Evolutionary conservation across 805 yeast species (phyloP), one percentile per base, ranked within the genome.

Genomic region (Starmerella tilneyi): DNA sequence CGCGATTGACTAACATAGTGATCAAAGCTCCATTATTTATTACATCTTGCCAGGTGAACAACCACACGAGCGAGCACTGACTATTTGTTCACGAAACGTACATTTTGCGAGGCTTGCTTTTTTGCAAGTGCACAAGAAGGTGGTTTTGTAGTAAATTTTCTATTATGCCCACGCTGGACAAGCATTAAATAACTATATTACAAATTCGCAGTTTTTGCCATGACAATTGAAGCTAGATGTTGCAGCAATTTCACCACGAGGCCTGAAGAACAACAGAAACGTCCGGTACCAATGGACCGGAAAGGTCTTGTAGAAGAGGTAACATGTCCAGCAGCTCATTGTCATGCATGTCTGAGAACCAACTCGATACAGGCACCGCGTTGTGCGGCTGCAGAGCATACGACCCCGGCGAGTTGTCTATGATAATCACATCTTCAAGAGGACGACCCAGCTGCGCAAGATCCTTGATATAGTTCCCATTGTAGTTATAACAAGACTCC

Each of bases 321-420:
- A 92, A 67, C 64, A 92, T 76, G 64, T 92, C 99, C 50, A 84
- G 64, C 57, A 92, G 71, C 70, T 92, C 99, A 62, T 88, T 88
- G 63, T 92, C 99, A 63, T 92, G 98, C 23, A 92, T 78, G 65
- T 92, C 99, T 54, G 95, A 84, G 70, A 92, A 92, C 99, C 99
- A 92, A 62, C 92, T 80, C 54, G 95, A 84, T 23, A 92, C 84
- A 20, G 99, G 99, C 23, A 92, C 81, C 8, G 97, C 94, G 67
- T 92, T 96, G 63, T 85, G 94, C 17, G 98, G 99, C 61, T 92
- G 97, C 71, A 92, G 84, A 46, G 89, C 79, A 64, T 92, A 92
- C n/a, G 96, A 84, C 3, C 97, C 95, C 1, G 99, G 97, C 2
- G 97, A 88, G 64, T 92, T 92, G 68, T 92, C 99, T 53, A 92